Evolutionary conservation across 371 early-diverging fungal species (phyloP), one percentile per base, ranked within the genome.

Genomic region (Mucor lusitanicus): DNA sequence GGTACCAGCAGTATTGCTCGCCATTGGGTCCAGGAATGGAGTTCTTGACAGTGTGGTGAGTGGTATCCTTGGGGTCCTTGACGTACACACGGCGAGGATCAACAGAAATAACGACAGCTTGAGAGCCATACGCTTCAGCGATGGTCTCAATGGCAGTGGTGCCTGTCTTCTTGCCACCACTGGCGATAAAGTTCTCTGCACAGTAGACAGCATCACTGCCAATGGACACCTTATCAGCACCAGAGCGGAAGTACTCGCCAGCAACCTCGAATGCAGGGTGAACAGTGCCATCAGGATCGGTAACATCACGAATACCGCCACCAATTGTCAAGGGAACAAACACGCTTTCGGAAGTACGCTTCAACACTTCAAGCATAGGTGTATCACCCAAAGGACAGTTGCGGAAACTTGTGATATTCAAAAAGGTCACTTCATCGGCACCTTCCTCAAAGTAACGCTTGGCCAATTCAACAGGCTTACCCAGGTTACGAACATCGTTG

Each of bases 301-400:
- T 84, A 15, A 97, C 80, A 69, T 96, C 95, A 61, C 97, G 91
- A 76, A 99, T 97, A 46, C 99, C 99, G 48, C 99, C 99, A 65
- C 99, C 99, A 69, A 99, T 95, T 4, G 98, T 97, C 76, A 99
- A 84, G 11, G 99, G 99, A 7, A 98, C 98, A 84, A 99, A 99
- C 25, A 98, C 93, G 0, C 89, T 86, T 72, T 94, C 91, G n/a
- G 94, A 94, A 0, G 98, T 88, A 40, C 87, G 87, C 53, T 86
- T 80, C 39, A 99, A 80, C 9, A 99, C 95, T 73, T 97, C 91
- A 9, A 99, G 80, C 97, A 98, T 97, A 59, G 99, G 98, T 63
- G 90, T 82, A 78, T 99, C 99, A 27, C 78, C 72, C 50, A 99
- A 79, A 1, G 98, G 98, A 60, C 88, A 85, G 80, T 94, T 91